Percentiles rank a stretch among this genome's conserved stretches.
Conservation (phyloP, 2,329 filamentous ascomycete species). For the Monilinia laxa region DNA sequence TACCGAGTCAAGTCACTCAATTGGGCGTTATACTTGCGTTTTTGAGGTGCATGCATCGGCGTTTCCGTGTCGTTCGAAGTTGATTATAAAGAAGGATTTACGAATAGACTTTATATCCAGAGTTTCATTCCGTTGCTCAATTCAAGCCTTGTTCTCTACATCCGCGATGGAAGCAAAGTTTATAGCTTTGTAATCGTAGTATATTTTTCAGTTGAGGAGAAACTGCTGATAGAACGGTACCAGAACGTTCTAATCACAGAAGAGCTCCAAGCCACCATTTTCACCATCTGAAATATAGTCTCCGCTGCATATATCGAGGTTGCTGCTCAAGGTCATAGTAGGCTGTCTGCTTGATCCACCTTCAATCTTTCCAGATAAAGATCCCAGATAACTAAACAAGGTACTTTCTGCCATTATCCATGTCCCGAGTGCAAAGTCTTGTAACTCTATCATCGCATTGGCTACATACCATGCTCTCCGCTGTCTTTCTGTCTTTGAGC, state of each 20-base stretch:
- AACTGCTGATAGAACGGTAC: not conserved
- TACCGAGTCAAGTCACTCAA: slow-evolving; percentile 8
- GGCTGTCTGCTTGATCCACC: not conserved
- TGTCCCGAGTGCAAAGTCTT: not conserved
- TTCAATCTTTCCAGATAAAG: not conserved
- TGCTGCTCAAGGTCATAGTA: not conserved
- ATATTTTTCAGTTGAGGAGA: not conserved
- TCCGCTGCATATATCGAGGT: not conserved
- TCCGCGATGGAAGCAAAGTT: not conserved
- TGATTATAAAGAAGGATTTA: slow-evolving; percentile 19
- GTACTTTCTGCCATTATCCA: slow-evolving; percentile 4
- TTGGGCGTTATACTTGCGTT: not conserved
- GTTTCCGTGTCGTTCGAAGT: slow-evolving; percentile 16
- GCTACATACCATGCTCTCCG: slow-evolving; percentile 8
- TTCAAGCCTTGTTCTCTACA: not conserved
- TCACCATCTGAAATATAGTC: not conserved
- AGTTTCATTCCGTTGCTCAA: not conserved
- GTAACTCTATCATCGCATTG: slow-evolving; percentile 1
- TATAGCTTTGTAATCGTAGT: not conserved
- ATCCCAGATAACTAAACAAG: not conserved
- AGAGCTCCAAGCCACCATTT: not conserved
- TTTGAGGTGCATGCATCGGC: slow-evolving; percentile 21
- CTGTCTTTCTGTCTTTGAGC: not conserved
- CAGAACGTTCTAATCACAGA: not conserved
- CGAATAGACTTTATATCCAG: not conserved